Base-by-base conservation (phyloP, 2,329 filamentous ascomycete genomes). In the Chaetomiaceae sp. region DNA sequence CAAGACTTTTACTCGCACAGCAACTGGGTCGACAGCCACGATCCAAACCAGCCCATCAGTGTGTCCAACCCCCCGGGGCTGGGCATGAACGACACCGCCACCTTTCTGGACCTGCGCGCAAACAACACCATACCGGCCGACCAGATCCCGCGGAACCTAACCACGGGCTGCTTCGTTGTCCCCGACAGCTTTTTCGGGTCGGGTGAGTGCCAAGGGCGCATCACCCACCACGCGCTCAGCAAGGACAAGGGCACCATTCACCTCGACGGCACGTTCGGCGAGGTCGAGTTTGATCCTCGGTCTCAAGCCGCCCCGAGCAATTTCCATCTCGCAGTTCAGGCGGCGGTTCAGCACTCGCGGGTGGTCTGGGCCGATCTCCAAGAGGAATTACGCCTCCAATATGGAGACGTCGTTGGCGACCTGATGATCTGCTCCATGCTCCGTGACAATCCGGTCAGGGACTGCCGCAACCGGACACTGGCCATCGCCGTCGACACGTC, bases 1-100 rank as follows among this genome's bases (percentile, higher is more conserved):
- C 58, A 60, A 31, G 58, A 60, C 33, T 60, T 60, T 30, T 60
- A 60, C 25, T 51, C 58, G 4, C 58, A 60, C 51, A 60, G 57
- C 51, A 60, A 60, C 48, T 60, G 58, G 58, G 58, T 33, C 27
- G 58, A 60, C 48, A 17, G 20, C 5, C 34, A 47, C 14, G 57
- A 60, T 13, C 46, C 49, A 33, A 53, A 27, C 5, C 45, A 50
- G 37, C 55, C 55, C n/a, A 57, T 58, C 41, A 50, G 53, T 30
- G 44, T 53, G 10, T 49, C 54, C 5, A 60, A 60, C 30, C 58
- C 58, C 8, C 58, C 57, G 12, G 58, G 58, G 3, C 46, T 60
- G 20, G 54, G 41, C 5, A 48, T 57, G 40, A 54, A 48, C 16
- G 50, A 45, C 25, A 58, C 50, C 3, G 58, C 58, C 6, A 47